These are phyloP conservation scores for Kitagawia praeruptora DNA, from an alignment of 129 eudicot genomes.

Conservation along the genomic window DNA sequence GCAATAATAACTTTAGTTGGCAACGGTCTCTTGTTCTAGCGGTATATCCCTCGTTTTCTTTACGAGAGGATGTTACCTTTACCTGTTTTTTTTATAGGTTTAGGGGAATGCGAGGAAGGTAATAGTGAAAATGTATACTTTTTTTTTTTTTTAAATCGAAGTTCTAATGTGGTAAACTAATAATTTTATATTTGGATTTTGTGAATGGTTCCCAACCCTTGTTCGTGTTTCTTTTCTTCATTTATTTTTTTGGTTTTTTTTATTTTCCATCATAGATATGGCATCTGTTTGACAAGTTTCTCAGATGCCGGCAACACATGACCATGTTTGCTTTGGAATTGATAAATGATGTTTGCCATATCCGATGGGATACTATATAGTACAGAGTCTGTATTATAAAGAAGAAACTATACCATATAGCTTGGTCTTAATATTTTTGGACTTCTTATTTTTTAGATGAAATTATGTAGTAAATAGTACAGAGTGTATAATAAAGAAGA, in stretches of 20 bases:
- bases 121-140: slow-evolving; percentile 7
- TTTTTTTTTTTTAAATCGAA: background rate
- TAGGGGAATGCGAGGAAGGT: slow-evolving; percentile 8
- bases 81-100: background rate
- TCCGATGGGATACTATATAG: too few species aligned
- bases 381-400: too few species aligned
- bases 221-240: background rate
- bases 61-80: background rate
- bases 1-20: background rate
- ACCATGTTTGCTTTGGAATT: background rate
- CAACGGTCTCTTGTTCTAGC: background rate
- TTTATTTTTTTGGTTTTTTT: background rate
- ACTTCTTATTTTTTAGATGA: too few species aligned
- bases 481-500: too few species aligned
- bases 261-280: too few species aligned
- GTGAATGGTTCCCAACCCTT: background rate
- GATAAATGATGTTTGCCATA: background rate
- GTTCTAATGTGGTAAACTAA: slow-evolving; percentile 1
- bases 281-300: too few species aligned
- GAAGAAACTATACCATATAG: too few species aligned
- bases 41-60: background rate
- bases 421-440: background rate
- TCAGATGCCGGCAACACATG: too few species aligned
- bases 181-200: background rate
- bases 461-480: background rate